phyloP scores from a whole-genome alignment of 106 monocot genomes.

The Dioscorea alata region DNA sequence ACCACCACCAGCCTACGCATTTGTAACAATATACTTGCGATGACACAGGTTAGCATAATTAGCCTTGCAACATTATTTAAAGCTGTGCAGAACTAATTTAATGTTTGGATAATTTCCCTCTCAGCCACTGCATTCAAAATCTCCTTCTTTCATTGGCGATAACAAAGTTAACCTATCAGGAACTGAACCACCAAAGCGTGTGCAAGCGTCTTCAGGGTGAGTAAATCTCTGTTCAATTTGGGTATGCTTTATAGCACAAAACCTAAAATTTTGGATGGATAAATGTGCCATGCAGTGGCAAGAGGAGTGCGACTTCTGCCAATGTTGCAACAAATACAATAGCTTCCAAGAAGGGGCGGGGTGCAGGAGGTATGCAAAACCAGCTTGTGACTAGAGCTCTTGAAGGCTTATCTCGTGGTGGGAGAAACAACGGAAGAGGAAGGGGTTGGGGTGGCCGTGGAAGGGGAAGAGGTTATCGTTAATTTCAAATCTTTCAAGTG shows the following conservation, averaged over 20 bases:
- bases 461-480: constrained; percentile 65
- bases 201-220: constrained; percentile 26
- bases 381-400: constrained; percentile 84
- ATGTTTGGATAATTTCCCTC: background rate
- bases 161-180: constrained; percentile 80
- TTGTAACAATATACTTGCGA: constrained; percentile 89
- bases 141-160: constrained; percentile 88
- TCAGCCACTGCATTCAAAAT: constrained; percentile 83
- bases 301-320: constrained; percentile 29
- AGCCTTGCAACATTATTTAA: background rate
- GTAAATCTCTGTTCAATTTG: background rate
- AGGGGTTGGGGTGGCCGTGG: constrained; percentile 56
- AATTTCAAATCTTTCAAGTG: background rate
- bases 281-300: constrained; percentile 44
- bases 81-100: background rate
- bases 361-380: constrained; percentile 34
- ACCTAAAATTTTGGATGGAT: background rate
- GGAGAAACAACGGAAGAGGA: constrained; percentile 53
- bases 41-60: constrained; percentile 63
- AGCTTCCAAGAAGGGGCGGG: constrained; percentile 49
- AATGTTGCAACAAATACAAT: constrained; percentile 31
- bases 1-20: constrained; percentile 45
- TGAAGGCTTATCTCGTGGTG: constrained; percentile 75
- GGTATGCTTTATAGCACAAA: background rate
- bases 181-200: constrained; percentile 64